These are phyloP conservation scores for Malania oleifera DNA, from an alignment of 164 flowering plant genomes.

Conservation along the genomic window DNA sequence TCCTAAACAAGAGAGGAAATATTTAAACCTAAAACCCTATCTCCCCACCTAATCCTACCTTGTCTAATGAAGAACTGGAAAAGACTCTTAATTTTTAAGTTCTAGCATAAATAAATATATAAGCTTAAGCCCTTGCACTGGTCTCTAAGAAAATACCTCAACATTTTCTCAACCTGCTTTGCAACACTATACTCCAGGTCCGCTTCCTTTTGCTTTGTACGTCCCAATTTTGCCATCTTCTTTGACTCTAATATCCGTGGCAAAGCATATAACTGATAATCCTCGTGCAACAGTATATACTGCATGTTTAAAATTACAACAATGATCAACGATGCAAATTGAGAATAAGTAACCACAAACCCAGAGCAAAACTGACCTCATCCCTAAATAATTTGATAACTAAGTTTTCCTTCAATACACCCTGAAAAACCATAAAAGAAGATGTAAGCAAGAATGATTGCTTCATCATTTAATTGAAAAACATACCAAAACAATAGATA, in stretches of 20 bases:
- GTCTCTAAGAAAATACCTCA: too few relatives aligned
- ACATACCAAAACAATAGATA: not conserved
- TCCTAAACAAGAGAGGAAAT: too few relatives aligned
- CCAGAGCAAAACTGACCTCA: conserved; percentile 48
- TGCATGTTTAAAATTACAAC: conserved; percentile 31
- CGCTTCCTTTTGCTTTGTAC: conserved; percentile 93
- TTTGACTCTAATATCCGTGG: conserved; percentile 92
- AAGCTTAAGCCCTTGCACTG: too few relatives aligned
- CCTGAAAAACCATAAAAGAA: conserved; percentile 41
- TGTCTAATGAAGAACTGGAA: too few relatives aligned
- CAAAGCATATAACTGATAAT: conserved; percentile 85
- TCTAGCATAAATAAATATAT: too few relatives aligned
- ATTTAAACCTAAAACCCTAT: too few relatives aligned
- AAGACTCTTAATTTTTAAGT: too few relatives aligned
- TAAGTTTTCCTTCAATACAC: conserved; percentile 89
- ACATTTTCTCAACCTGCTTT: conserved; percentile 98
- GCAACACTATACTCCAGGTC: conserved; percentile 97
- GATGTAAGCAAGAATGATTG: conserved; percentile 12
- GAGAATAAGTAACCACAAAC: not conserved
- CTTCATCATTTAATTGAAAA: too few relatives aligned
- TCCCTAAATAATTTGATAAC: conserved; percentile 81
- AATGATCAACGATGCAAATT: conserved; percentile 9
- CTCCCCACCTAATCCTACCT: too few relatives aligned
- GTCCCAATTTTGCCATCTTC: conserved; percentile 97
- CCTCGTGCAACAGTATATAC: conserved; percentile 84